Evolutionary conservation across 257 asterid genomes (phyloP).

Genomic region (Solanum appendiculatum): DNA sequence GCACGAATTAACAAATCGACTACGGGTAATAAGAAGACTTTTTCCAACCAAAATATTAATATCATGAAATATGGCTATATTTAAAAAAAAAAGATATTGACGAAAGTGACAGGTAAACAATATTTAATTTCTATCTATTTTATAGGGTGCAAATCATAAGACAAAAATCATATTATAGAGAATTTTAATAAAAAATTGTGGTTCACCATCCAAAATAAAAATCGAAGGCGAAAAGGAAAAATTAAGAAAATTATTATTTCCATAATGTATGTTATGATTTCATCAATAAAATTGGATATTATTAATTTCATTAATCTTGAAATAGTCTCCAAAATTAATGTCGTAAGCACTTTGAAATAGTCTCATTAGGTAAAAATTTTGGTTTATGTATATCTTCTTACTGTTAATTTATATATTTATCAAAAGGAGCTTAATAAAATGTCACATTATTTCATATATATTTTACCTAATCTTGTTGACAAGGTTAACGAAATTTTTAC

Average conservation of each 20-base stretch:
- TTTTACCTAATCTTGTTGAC: neutral
- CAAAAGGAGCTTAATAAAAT: neutral
- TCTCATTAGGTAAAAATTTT: neutral
- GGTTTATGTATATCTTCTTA: neutral
- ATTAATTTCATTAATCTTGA: neutral
- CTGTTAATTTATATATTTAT: neutral
- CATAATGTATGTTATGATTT: neutral
- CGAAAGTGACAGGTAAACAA: neutral
- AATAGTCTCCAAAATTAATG: neutral
- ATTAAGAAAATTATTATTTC: neutral
- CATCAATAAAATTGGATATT: neutral
- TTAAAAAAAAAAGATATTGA: neutral
- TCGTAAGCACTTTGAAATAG: neutral
- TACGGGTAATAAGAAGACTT: neutral
- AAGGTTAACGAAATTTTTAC: neutral
- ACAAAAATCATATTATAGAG: neutral
- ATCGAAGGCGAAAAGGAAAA: neutral
- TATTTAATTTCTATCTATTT: too few species aligned
- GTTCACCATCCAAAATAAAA: neutral
- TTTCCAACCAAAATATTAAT: neutral
- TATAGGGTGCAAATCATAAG: neutral
- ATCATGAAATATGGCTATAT: neutral
- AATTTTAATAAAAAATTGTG: neutral
- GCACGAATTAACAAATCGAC: neutral
- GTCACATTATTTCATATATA: neutral